Evolutionary conservation across 176 grass and related monocot species (phyloP).

Genomic region (Aegilops speltoides): DNA sequence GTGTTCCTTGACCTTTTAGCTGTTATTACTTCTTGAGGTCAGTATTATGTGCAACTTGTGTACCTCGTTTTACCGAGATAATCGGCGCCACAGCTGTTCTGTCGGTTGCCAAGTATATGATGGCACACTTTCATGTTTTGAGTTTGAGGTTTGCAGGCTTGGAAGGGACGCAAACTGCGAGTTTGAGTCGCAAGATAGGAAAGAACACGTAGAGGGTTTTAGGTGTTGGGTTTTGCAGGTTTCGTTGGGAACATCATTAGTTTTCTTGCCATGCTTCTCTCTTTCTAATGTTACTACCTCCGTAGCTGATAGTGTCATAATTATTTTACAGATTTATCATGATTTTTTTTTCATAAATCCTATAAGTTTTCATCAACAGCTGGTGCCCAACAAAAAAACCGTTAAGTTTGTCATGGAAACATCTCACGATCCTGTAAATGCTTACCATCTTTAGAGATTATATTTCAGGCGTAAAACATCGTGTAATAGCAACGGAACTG

Average conservation of each 20-base stretch:
- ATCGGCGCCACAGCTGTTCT: background rate
- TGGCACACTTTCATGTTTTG: background rate
- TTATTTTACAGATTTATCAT: background rate
- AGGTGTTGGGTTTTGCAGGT: background rate
- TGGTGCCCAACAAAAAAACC: too few relatives aligned
- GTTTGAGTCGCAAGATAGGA: background rate
- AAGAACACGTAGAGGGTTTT: constrained; percentile 28
- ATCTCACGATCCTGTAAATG: too few relatives aligned
- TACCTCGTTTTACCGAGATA: background rate
- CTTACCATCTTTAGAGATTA: too few relatives aligned
- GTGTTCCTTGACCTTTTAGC: background rate
- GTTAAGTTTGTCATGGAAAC: too few relatives aligned
- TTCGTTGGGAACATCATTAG: background rate
- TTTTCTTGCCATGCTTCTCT: background rate
- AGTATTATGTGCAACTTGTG: background rate
- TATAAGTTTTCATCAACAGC: too few relatives aligned
- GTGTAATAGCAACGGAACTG: too few relatives aligned
- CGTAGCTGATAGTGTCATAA: background rate
- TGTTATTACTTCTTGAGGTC: background rate
- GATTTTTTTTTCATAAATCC: too few relatives aligned
- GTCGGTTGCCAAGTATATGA: background rate
- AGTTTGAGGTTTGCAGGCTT: background rate
- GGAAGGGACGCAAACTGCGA: background rate
- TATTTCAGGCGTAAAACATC: too few relatives aligned
- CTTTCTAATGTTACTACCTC: background rate